Evolutionary conservation across 768 basidiomycete species (phyloP), one percentile per base, ranked within the genome.

Genomic region (Heimioporus sp.): DNA sequence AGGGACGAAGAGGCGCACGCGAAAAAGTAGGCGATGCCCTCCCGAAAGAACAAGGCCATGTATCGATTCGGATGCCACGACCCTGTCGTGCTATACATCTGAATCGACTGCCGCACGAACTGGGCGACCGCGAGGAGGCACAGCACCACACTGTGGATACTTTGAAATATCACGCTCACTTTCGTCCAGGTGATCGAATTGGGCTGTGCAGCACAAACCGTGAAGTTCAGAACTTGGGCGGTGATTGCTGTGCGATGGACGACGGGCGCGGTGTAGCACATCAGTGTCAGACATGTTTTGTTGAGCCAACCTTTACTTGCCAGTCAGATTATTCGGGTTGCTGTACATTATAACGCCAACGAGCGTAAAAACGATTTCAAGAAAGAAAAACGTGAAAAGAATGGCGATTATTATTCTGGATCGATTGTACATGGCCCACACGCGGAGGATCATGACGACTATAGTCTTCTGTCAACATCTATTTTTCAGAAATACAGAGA

Each of bases 391-490:
- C 2, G 2, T 1, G 1, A 57, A n/a, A 13, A 57, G 56, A 10
- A 16, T 34, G 30, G 19, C 10, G 8, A 56, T 30, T 21, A 58
- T 48, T 15, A 36, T 2, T 41, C 35, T 53, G 4, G 57, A 58
- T 17, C 38, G 56, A 30, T 44, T n/a, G 42, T 54, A 58, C 45
- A 58, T 57, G 8, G 52, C 47, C 47, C 53, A 58, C 19, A 59
- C 43, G 6, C 52, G 40, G 28, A 52, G 41, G 41, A 52, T 17
- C 51, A 52, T 52, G 8, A 31, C n/a, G 2, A 44, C 47, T 48
- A 19, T n/a, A 31, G 12, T 21, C 12, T 12, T 2, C 15, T 24
- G n/a, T 17, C 35, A 43, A 36, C 10, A 10, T 37, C 24, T 28
- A 10, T n/a, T n/a, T 31, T n/a, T 17, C 30, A 3, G 12, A 12